Conservation (phyloP, 2,329 filamentous ascomycete genomes). For the Keithomyces neogunnii region DNA sequence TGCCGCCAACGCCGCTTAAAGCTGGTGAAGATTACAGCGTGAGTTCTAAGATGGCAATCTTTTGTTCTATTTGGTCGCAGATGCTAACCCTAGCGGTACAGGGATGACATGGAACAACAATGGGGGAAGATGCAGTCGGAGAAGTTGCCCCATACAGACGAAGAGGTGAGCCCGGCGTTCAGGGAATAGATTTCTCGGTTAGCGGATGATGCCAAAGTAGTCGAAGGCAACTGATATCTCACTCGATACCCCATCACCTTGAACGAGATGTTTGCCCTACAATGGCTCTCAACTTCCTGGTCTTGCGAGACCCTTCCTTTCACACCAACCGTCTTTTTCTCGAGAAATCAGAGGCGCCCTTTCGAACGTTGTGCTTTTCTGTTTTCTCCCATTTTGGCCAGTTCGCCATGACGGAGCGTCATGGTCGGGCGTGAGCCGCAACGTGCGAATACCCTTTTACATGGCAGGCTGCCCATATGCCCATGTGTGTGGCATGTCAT, state of each 20-base stretch:
- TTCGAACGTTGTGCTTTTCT: too few species aligned
- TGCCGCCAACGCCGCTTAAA: conserved; percentile 33
- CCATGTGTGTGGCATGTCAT: neutral
- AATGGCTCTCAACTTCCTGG: neutral
- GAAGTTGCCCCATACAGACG: conserved; percentile 16
- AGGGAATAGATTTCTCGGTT: conserved; percentile 16
- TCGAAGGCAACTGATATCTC: neutral
- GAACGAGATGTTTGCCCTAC: neutral
- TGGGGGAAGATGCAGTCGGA: conserved; percentile 29
- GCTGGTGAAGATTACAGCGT: conserved; percentile 32
- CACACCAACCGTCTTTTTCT: too few species aligned
- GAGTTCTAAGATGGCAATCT: conserved; percentile 15
- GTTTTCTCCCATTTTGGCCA: too few species aligned
- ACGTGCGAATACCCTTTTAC: neutral
- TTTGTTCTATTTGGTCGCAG: neutral
- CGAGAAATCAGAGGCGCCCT: too few species aligned
- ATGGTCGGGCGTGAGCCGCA: too few species aligned
- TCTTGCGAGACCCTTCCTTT: too few species aligned
- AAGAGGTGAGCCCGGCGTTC: conserved; percentile 16
- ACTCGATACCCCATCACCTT: neutral
- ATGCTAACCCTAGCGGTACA: conserved; percentile 15
- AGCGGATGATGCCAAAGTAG: neutral
- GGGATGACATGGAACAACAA: conserved; percentile 25
- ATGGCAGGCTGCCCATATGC: neutral
- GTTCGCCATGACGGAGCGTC: too few species aligned